phyloP scores from a whole-genome alignment of 2,329 filamentous ascomycete genomes.

The Venturia nashicola region DNA sequence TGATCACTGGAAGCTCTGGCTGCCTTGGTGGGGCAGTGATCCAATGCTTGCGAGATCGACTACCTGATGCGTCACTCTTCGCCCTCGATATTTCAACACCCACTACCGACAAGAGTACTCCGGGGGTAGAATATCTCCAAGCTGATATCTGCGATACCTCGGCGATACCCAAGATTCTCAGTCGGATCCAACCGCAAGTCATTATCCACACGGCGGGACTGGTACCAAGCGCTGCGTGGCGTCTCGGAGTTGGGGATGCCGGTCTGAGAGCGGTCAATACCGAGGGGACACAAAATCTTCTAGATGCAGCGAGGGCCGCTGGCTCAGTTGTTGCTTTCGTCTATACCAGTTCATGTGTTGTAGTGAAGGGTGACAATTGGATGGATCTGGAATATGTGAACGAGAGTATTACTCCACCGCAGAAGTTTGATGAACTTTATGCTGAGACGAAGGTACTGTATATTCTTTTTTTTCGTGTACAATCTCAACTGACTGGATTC shows the following conservation, averaged over 20 bases:
- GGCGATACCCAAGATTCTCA: background rate
- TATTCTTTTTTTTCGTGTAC: background rate
- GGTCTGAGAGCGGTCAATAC: slow-evolving; percentile 53
- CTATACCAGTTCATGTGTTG: slow-evolving; percentile 52
- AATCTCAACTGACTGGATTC: background rate
- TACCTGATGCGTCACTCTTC: background rate
- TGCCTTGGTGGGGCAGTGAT: background rate
- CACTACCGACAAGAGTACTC: background rate
- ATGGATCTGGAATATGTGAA: background rate
- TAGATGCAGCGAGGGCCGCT: slow-evolving; percentile 57
- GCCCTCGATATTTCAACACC: background rate
- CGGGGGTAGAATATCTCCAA: background rate
- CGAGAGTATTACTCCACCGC: background rate
- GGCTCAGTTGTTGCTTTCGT: slow-evolving; percentile 66
- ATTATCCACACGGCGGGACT: background rate
- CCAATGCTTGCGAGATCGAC: background rate
- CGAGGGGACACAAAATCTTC: slow-evolving; percentile 65
- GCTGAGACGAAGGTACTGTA: background rate
- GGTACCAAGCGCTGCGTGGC: background rate
- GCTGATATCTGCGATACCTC: background rate
- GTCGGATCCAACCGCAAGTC: background rate
- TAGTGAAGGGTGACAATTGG: background rate
- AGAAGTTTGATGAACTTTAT: background rate
- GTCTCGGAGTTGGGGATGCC: background rate
- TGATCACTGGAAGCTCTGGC: background rate